Conservation (phyloP, 1,284 basidiomycete genomes). For the Crucibulum cyathiforme region DNA sequence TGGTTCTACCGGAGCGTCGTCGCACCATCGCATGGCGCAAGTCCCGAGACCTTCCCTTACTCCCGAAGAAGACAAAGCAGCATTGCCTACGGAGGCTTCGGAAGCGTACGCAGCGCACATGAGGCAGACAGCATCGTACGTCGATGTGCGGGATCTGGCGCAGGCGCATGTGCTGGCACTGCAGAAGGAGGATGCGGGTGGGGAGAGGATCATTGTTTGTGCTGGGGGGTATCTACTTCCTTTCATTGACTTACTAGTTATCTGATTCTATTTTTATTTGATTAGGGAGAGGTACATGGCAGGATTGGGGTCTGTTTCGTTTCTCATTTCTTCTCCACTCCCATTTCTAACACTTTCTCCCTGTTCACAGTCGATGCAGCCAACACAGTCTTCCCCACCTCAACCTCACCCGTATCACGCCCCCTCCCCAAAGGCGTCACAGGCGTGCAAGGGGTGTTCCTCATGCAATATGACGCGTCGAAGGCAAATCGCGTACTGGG, state of each 20-base stretch:
- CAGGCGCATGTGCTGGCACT: constrained; percentile 63
- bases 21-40: background rate
- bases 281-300: background rate
- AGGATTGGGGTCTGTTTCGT: background rate
- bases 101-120: background rate
- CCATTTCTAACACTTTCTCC: no score
- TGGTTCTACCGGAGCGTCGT: background rate
- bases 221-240: constrained; percentile 3
- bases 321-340: no score
- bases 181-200: constrained; percentile 59
- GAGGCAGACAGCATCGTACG: background rate
- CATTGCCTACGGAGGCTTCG: background rate
- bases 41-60: background rate
- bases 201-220: constrained; percentile 59
- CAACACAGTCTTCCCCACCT: no score
- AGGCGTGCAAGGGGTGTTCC: background rate
- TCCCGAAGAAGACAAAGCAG: no score
- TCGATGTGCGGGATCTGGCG: constrained; percentile 68
- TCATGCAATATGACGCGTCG: constrained; percentile 27
- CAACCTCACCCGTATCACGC: background rate
- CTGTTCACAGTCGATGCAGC: no score
- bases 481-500: constrained; percentile 53
- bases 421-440: constrained; percentile 8
- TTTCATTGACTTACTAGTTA: background rate
- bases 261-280: background rate